phyloP scores from a whole-genome alignment of 164 flowering plant genomes.

The Macadamia integrifolia region DNA sequence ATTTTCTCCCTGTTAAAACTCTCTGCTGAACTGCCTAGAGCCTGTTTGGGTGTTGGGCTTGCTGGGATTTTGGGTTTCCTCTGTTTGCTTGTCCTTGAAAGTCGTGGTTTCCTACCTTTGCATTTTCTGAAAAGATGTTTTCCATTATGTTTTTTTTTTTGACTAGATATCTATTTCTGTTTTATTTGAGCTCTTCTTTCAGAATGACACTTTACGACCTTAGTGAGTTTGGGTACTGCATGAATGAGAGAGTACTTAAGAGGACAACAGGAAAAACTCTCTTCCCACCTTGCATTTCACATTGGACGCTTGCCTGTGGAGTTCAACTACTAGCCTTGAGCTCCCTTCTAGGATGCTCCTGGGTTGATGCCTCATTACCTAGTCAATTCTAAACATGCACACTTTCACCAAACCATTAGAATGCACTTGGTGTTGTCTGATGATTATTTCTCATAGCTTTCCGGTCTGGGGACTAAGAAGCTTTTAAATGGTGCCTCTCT shows the following conservation, averaged over 20 bases:
- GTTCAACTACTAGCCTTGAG: neutral
- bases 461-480: no score
- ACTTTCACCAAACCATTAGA: neutral
- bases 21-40: neutral
- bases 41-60: neutral
- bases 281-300: no score
- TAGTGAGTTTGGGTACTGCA: no score
- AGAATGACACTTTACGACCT: no score
- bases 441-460: no score
- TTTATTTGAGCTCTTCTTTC: no score
- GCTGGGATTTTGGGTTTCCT: neutral
- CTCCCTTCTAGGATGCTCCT: neutral
- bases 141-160: no score
- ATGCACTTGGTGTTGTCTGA: neutral
- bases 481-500: neutral
- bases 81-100: neutral
- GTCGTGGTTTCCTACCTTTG: neutral
- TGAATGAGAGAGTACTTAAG: neutral
- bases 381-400: neutral
- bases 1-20: neutral
- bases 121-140: neutral
- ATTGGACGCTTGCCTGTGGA: no score
- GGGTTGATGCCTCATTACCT: neutral
- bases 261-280: neutral
- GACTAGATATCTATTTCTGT: no score